These are phyloP conservation scores for Vanderwaltozyma verrucispora DNA, from an alignment of 805 yeast genomes.

Conservation along the genomic window DNA sequence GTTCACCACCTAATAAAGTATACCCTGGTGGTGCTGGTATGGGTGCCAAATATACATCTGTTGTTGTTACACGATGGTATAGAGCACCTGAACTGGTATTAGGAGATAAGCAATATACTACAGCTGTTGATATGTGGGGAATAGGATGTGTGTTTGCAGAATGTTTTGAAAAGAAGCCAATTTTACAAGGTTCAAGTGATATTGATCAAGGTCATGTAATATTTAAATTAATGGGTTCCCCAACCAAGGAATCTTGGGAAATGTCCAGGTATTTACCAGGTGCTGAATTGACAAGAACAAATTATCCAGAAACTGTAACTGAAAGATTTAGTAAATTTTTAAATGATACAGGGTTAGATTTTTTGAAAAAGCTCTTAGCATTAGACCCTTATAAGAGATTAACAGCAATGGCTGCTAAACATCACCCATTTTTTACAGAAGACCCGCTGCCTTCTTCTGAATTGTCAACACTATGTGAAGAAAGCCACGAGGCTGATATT, in stretches of 20 bases:
- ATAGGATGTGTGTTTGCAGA: conserved; percentile 94
- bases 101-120: conserved; percentile 78
- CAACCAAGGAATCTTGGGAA: conserved; percentile 52
- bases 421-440: conserved; percentile 54
- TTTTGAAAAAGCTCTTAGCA: conserved; percentile 51
- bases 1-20: conserved; percentile 43
- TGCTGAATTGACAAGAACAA: conserved; percentile 30
- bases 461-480: conserved; percentile 59
- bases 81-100: conserved; percentile 88
- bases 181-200: conserved; percentile 77
- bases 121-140: conserved; percentile 98
- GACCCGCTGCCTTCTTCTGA: conserved; percentile 58
- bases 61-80: conserved; percentile 96
- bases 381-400: conserved; percentile 64
- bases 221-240: conserved; percentile 76
- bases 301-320: conserved; percentile 35
- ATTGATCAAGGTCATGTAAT: conserved; percentile 77
- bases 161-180: conserved; percentile 70
- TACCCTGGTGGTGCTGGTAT: conserved; percentile 36
- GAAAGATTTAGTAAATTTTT: conserved; percentile 37
- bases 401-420: conserved; percentile 71
- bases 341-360: conserved; percentile 35
- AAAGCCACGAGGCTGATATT: conserved; percentile 82
- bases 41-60: conserved; percentile 40
- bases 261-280: conserved; percentile 47